Base-by-base conservation (phyloP, 441 rosid genomes). In the Sinapis alba region DNA sequence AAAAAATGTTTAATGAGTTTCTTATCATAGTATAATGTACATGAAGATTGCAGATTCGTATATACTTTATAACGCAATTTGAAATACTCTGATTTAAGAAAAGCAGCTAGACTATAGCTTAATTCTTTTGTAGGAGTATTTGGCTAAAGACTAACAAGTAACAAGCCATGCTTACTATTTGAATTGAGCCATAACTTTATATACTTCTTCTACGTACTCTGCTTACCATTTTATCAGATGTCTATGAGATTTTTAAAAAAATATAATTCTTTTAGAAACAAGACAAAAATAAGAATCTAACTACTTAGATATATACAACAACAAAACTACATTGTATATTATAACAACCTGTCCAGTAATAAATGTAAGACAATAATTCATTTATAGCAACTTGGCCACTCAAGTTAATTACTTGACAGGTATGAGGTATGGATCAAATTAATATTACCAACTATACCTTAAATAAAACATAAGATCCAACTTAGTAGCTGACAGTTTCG, bases 341-440 rank as follows among this genome's bases (percentile, higher is more conserved):
- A 54, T 53, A 19, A 15, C 21, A 47, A 47, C 53, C 11, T 50
- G 79, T 30, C 16, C 30, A 28, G 62, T 70, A 63, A 70, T 56
- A 69, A 64, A 28, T 58, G 36, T 12, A 23, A 58, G 68, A 77
- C 58, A 18, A n/a, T n/a, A n/a, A n/a, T 58, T 65, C 62, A 65
- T 32, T 43, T 65, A 71, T 51, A 71, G 32, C 80, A 65, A 65
- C 68, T 58, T 71, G 71, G 72, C 76, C 80, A 77, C 68, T 71
- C 36, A 60, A 51, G 62, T 77, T 64, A 43, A 45, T 19, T 75
- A 69, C 50, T 57, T 50, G 73, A 36, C 68, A 32, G n/a, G 5
- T 32, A 62, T 51, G 16, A 23, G 27, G 21, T 36, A 36, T 62
- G 51, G 23, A 63, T 56, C 51, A 24, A 38, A 56, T 62, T 27